Percentiles rank a stretch among this genome's conserved stretches.
phyloP scores from a whole-genome alignment of 352 stramenopile genomes.

The Globisporangium canariense region DNA sequence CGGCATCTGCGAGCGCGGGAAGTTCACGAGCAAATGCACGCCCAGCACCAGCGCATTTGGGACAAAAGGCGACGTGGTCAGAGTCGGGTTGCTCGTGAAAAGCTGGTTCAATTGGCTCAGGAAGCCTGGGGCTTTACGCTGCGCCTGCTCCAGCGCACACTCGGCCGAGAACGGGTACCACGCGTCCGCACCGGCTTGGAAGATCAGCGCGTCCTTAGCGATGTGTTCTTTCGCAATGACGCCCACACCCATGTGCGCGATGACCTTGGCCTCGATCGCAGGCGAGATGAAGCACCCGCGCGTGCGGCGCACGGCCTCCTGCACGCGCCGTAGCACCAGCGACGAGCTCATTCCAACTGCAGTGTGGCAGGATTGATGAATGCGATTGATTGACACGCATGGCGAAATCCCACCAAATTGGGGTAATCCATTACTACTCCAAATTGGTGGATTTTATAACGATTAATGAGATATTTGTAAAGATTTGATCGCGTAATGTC shows the following conservation, averaged over 20 bases:
- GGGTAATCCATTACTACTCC: not conserved
- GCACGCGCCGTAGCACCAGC: constrained; percentile 40
- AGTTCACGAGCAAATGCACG: constrained; percentile 66
- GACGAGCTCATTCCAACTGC: constrained; percentile 9
- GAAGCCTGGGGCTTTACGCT: constrained; percentile 62
- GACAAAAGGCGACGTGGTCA: constrained; percentile 43
- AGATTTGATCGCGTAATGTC: too few species aligned
- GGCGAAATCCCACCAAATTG: not conserved
- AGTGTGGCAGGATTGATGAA: not conserved
- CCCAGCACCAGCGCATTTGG: constrained; percentile 63
- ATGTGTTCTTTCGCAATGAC: constrained; percentile 54
- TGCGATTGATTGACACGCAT: not conserved
- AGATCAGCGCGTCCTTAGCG: constrained; percentile 56
- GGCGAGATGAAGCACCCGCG: constrained; percentile 49
- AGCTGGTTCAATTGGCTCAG: constrained; percentile 53
- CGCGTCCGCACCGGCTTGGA: constrained; percentile 46
- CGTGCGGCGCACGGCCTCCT: constrained; percentile 49
- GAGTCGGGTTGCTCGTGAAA: constrained; percentile 26
- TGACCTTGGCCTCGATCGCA: constrained; percentile 41
- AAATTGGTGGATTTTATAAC: not conserved
- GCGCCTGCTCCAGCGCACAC: constrained; percentile 51
- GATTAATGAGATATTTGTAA: too few species aligned
- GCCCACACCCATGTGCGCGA: constrained; percentile 63
- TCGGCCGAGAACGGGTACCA: constrained; percentile 82
- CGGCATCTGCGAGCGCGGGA: constrained; percentile 28